Evolutionary conservation across 2,329 filamentous ascomycete genomes (phyloP).

Genomic region (Clarireedia paspali): DNA sequence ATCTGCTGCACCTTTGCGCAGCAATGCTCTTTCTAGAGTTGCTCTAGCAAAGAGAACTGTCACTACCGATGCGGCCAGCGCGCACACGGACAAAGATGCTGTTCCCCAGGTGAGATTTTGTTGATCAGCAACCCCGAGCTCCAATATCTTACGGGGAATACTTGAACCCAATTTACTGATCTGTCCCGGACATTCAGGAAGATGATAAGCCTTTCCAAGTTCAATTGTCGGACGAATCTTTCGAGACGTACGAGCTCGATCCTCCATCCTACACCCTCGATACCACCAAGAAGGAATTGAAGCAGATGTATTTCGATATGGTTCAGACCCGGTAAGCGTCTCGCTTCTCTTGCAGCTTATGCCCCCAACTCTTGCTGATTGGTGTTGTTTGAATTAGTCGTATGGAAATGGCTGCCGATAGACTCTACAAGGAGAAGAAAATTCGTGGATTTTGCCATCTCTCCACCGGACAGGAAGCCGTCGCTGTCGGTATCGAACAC

Average conservation of each 20-base stretch:
- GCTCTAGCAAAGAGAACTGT: conserved; percentile 56
- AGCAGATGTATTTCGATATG: conserved; percentile 99
- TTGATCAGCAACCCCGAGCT: background rate
- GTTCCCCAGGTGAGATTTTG: conserved; percentile 49
- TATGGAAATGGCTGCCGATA: conserved; percentile 99
- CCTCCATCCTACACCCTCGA: conserved; percentile 87
- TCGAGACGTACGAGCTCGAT: conserved; percentile 99
- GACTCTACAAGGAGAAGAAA: conserved; percentile 99
- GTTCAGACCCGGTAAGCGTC: conserved; percentile 73
- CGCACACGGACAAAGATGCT: conserved; percentile 74
- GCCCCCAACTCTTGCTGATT: conserved; percentile 9
- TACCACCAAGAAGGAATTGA: conserved; percentile 95
- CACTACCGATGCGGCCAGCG: conserved; percentile 90
- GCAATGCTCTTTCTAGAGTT: conserved; percentile 20
- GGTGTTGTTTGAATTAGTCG: conserved; percentile 49
- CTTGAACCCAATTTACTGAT: background rate
- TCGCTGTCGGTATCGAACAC: conserved; percentile 94
- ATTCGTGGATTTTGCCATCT: conserved; percentile 99
- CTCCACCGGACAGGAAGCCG: conserved; percentile 95
- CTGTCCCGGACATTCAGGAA: conserved; percentile 47
- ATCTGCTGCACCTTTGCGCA: conserved; percentile 47
- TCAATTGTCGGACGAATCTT: conserved; percentile 93
- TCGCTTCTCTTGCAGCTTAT: background rate
- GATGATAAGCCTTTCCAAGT: conserved; percentile 91
- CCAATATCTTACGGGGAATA: too few relatives aligned